These are phyloP conservation scores for Canna indica DNA, from an alignment of 176 grass and related monocot genomes.

Conservation along the genomic window DNA sequence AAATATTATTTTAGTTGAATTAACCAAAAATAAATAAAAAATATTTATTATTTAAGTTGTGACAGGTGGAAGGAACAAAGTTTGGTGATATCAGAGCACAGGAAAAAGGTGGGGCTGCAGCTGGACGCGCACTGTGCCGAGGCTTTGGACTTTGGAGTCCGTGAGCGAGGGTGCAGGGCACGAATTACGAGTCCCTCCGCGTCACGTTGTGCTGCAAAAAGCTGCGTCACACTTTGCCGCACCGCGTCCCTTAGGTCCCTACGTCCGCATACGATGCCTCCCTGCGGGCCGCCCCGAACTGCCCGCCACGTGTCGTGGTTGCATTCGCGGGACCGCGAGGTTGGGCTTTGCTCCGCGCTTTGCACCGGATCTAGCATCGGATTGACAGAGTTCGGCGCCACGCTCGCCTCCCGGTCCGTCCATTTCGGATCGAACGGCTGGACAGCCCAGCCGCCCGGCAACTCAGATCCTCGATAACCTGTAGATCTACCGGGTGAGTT, in stretches of 20 bases:
- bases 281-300: not conserved
- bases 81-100: too few relatives aligned
- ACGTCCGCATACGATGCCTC: not conserved
- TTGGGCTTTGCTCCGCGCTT: not conserved
- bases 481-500: too few relatives aligned
- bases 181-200: not conserved
- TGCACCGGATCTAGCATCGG: not conserved
- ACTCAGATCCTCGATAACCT: too few relatives aligned
- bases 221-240: not conserved
- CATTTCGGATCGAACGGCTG: too few relatives aligned
- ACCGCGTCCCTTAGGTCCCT: not conserved
- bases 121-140: not conserved
- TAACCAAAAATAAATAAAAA: too few relatives aligned
- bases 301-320: not conserved
- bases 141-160: not conserved
- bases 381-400: not conserved
- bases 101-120: not conserved
- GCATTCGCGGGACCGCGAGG: not conserved
- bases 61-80: too few relatives aligned
- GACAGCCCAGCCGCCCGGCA: too few relatives aligned
- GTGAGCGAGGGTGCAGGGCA: not conserved
- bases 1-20: too few relatives aligned
- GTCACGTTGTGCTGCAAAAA: not conserved
- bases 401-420: too few relatives aligned
- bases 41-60: too few relatives aligned